Percentiles rank a stretch among this genome's conserved stretches.
phyloP scores from a whole-genome alignment of 2,329 filamentous ascomycete species.

The Leptographium wingfieldii region DNA sequence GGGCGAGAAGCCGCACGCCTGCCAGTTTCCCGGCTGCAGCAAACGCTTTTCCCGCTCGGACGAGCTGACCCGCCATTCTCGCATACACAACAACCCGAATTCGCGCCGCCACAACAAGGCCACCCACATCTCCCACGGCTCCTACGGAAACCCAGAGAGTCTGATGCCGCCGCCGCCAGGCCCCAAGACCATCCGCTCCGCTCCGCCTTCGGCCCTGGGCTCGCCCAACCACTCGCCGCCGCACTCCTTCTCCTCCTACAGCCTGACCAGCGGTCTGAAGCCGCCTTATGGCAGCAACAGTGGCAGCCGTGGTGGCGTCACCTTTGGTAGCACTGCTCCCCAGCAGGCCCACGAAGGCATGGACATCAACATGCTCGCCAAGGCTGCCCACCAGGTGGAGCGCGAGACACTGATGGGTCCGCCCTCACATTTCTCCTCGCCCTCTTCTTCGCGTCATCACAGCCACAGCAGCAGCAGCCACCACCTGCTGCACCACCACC shows the following conservation, averaged over 20 bases:
- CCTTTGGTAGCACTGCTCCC: constrained; percentile 7
- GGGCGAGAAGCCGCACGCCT: constrained; percentile 85
- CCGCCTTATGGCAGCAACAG: constrained; percentile 32
- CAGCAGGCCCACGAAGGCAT: constrained; percentile 27
- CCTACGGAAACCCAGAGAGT: constrained; percentile 37
- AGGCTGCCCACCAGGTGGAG: constrained; percentile 49
- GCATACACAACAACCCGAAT: constrained; percentile 99
- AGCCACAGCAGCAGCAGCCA: constrained; percentile 13
- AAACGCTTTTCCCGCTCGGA: constrained; percentile 96
- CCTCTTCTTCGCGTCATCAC: constrained; percentile 35
- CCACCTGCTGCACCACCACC: constrained; percentile 23
- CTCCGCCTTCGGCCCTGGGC: constrained; percentile 70
- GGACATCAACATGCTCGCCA: constrained; percentile 48
- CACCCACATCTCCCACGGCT: constrained; percentile 30
- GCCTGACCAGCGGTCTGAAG: constrained; percentile 29
- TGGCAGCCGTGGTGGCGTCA: neutral
- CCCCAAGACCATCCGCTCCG: constrained; percentile 74
- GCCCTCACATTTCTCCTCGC: constrained; percentile 27
- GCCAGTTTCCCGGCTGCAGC: constrained; percentile 87
- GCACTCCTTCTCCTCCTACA: constrained; percentile 71
- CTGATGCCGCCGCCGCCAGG: constrained; percentile 69
- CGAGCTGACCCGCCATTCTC: constrained; percentile 89
- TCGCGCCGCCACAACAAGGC: constrained; percentile 84
- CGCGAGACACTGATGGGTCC: constrained; percentile 36
- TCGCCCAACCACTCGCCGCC: constrained; percentile 97